Evolutionary conservation across 805 yeast species (phyloP), one percentile per base, ranked within the genome.

Genomic region (Yarrowia sp.): DNA sequence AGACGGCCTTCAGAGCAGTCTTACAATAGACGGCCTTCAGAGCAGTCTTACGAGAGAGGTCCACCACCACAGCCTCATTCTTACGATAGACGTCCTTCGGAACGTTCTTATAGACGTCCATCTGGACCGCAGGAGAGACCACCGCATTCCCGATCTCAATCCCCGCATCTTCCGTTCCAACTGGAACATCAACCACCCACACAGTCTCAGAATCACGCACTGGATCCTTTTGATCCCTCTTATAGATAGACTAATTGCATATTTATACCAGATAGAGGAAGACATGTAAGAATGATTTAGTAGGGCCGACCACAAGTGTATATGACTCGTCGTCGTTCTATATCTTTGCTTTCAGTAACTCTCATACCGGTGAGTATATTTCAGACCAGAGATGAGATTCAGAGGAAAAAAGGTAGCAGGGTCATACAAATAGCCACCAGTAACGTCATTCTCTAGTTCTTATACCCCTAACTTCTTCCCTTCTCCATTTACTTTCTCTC

Each of bases 121-220:
- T 41, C 43, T 46, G 50, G 14, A 8, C 35, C 52, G 14, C 52
- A 48, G 10, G 52, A 48, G 16, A 26, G 52, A 7, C 52, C 14
- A 0, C 53, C 40, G 4, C 32, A 36, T n/a, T 26, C 52, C 8
- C 53, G 40, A 49, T 32, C 53, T 19, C 42, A 36, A 32, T 50
- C 56, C 38, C 61, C 61, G 46, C 61, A 55, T 55, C 36, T 55
- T 8, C 61, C 61, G 61, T 55, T 40, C 43, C 61, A 40, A 8
- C 19, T 40, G 36, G 61, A 55, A 14, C 61, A 12, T 9, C 61
- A 55, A 36, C 45, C 35, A 2, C 45, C 40, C 36, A 36, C 8
- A 19, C 42, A 55, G 58, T 36, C 42, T 38, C 42, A 52, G 58
- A 38, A 38, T 38, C 43, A 26, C n/a, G 2, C 14, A 5, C 58